Conservation (phyloP, 2,329 filamentous ascomycete genomes). For the Xylariaceae sp. region DNA sequence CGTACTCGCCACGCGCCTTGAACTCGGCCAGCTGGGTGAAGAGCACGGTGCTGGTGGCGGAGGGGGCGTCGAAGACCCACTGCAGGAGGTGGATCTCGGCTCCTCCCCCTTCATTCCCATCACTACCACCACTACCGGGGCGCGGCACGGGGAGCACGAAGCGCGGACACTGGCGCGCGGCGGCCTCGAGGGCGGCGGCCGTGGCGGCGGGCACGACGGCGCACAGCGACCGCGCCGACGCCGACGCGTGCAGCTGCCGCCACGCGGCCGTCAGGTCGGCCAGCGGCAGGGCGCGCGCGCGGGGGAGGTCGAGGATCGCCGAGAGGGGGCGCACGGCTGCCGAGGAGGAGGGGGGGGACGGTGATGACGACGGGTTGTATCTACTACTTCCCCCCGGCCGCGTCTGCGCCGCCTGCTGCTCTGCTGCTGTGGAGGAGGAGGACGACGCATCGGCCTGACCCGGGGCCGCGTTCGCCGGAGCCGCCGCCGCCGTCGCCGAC, state of each 20-base stretch:
- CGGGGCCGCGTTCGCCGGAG: conserved; percentile 6
- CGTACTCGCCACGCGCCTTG: conserved; percentile 83
- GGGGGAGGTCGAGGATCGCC: conserved; percentile 66
- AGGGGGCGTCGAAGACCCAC: conserved; percentile 75
- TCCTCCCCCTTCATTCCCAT: too few relatives aligned
- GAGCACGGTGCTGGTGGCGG: conserved; percentile 64
- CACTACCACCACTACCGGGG: too few relatives aligned
- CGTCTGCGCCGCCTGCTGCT: too few relatives aligned
- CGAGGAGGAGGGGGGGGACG: conserved; percentile 5
- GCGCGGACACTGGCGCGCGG: conserved; percentile 69
- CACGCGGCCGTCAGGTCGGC: conserved; percentile 84
- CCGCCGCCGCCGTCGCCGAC: conserved; percentile 23
- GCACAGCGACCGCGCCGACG: conserved; percentile 68
- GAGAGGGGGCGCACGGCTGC: conserved; percentile 38
- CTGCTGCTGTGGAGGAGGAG: too few relatives aligned
- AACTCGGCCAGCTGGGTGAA: conserved; percentile 94
- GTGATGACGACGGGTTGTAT: conserved; percentile 1
- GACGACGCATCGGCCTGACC: too few relatives aligned
- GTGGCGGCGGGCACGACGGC: conserved; percentile 68
- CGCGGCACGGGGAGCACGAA: conserved; percentile 86
- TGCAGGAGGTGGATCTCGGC: conserved; percentile 95
- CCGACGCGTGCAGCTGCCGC: conserved; percentile 79
- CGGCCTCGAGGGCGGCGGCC: conserved; percentile 64
- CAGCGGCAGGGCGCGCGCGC: conserved; percentile 62
- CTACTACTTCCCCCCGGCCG: background rate